Base-by-base conservation (phyloP, 768 basidiomycete species). In the Lactarius quietus region DNA sequence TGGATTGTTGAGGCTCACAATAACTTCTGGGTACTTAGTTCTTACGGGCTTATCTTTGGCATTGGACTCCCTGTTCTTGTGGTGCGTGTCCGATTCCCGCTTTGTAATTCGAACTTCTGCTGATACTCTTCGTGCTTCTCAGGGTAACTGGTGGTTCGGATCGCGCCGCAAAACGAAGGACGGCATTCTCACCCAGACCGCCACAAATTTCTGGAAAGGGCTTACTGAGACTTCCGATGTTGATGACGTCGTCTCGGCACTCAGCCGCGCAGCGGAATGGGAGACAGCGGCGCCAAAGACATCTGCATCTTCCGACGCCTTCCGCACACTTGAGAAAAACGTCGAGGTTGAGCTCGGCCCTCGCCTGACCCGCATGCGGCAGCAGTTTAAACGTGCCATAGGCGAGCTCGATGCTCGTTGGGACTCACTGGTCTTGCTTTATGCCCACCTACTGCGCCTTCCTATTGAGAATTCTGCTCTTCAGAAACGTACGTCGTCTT, bases 111-210 rank as follows among this genome's bases (percentile, higher is more conserved):
- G 48, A 17, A 18, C 8, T 6, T 33, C 33, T 26, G 20, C 41
- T 43, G 15, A 54, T 41, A 15, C n/a, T 28, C 26, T 39, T 33
- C 33, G 5, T 54, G 1, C 53, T 33, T 51, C 59, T 9, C 70
- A 89, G 88, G 90, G 93, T 17, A 85, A 87, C 38, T 98, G 97
- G 97, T 99, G 97, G 97, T 99, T 98, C 72, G 92, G 93, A 5
- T 92, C 87, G 70, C 83, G 91, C 63, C 82, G 86, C 68, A 88
- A 85, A 76, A 99, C 97, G 18, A 95, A 97, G 75, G 97, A 99
- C 69, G 93, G 94, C 48, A 82, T 97, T 62, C 80, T 92, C 65
- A 85, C 88, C 28, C 80, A 79, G 45, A 92, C 93, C 0, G 96
- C 96, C 3, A 86, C 93, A 35, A 79, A 82, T 0, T 94, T 94